A percentile compares a stretch with the other conserved stretches of the same genome.
Evolutionary conservation across 192 early-diverging fungal genomes (phyloP).

Genomic region (Coemansia furcata): DNA sequence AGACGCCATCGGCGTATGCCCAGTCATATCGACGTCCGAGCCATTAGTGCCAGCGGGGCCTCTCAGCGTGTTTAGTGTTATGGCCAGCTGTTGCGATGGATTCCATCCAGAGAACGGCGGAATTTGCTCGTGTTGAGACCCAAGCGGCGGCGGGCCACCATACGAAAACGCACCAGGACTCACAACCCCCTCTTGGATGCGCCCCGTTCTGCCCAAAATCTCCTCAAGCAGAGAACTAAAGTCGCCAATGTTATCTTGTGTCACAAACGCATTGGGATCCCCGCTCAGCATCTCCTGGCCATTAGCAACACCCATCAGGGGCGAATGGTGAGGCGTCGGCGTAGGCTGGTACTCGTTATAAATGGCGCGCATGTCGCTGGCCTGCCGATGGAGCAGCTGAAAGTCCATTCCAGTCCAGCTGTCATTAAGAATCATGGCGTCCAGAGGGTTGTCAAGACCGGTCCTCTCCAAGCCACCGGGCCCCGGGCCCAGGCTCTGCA

Average conservation of each 20-base stretch:
- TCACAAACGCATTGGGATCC: constrained; percentile 43
- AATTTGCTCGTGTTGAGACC: constrained; percentile 12
- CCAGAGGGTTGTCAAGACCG: background rate
- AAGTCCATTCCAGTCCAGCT: constrained; percentile 46
- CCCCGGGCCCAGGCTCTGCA: background rate
- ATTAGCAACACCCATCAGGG: constrained; percentile 23
- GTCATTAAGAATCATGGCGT: constrained; percentile 19
- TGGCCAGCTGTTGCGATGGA: background rate
- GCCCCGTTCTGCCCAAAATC: constrained; percentile 18
- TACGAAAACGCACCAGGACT: constrained; percentile 1
- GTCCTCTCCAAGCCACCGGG: background rate
- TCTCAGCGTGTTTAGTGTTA: constrained; percentile 3
- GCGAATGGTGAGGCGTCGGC: constrained; percentile 52
- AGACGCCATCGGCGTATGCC: background rate
- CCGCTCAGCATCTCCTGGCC: constrained; percentile 29
- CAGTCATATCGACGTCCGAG: constrained; percentile 11
- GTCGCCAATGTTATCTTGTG: constrained; percentile 29
- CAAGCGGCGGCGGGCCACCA: background rate
- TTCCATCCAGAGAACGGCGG: constrained; percentile 6
- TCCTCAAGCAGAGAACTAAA: constrained; percentile 40
- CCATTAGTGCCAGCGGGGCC: background rate
- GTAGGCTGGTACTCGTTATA: constrained; percentile 48
- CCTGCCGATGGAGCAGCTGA: constrained; percentile 29
- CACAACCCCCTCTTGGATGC: constrained; percentile 12
- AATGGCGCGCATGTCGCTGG: constrained; percentile 29